Base-by-base conservation (phyloP, 2,329 filamentous ascomycete species). In the Cryphonectria radicalis region DNA sequence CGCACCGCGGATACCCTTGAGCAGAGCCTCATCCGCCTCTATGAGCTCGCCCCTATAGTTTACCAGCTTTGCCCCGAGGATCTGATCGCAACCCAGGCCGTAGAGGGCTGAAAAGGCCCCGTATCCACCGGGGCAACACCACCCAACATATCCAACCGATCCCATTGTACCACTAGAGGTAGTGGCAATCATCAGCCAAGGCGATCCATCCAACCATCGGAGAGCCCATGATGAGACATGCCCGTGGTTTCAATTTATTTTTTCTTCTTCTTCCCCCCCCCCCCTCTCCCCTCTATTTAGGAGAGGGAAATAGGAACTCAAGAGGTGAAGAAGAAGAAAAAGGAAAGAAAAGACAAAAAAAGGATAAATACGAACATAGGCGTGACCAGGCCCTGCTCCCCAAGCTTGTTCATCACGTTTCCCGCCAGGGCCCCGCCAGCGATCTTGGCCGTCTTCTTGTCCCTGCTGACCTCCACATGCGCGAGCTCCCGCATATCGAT, bases 1-100 rank as follows among this genome's bases (percentile, higher is more conserved):
- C 5, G 77, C 82, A 2, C 83, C 83, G 0, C 82, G 76, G 25
- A 84, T 80, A 0, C 78, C 81, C 59, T 77, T 78, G 25, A 84
- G 72, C 46, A 84, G 69, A 13, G 76, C 76, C 19, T 80, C 78
- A 57, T 81, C 78, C 1, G 82, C 82, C 7, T 81, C 78, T 8
- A 81, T 74, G 0, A 83, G 73, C 10, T 78, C 71, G 4, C 82
- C 83, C 6, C 78, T 68, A 1, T 77, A 77, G 67, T 83, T 77
- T 2, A 84, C 79, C 3, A 84, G 69, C 57, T 77, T 81, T 4
- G 82, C 82, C 22, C 76, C 77, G 8, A 81, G 70, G 19, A 82
- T 79, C 71, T 82, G 79, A 67, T 83, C 81, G 22, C 76, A 78
- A 1, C 80, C 81, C 4, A 82, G 74, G 4, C 81, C 81, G 68